These are phyloP conservation scores for Gaeumannomyces tritici DNA, from an alignment of 2,329 filamentous ascomycete genomes.

Conservation along the genomic window DNA sequence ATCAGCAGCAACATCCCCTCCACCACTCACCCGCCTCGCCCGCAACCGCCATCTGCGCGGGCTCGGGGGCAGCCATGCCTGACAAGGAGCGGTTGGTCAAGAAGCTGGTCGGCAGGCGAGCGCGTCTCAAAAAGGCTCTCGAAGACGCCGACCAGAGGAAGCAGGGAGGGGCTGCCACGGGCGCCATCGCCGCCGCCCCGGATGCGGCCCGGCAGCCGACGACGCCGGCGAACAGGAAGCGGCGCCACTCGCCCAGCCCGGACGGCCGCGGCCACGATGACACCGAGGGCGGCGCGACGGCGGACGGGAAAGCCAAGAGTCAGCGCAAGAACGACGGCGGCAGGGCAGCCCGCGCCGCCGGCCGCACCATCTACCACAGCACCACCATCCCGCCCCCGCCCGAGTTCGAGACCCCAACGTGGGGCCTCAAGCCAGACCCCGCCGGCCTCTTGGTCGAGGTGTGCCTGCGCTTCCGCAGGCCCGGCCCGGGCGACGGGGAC, in stretches of 20 bases:
- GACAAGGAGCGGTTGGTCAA: too few relatives aligned
- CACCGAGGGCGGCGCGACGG: too few relatives aligned
- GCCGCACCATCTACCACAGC: not conserved
- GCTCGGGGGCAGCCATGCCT: not conserved
- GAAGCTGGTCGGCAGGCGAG: too few relatives aligned
- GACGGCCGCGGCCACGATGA: not conserved
- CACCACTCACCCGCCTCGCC: too few relatives aligned
- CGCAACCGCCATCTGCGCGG: not conserved
- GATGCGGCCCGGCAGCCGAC: not conserved
- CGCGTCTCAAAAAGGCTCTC: too few relatives aligned
- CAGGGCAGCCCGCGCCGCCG: too few relatives aligned
- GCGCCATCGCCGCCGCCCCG: too few relatives aligned
- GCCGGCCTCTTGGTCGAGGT: not conserved
- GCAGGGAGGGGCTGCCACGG: too few relatives aligned
- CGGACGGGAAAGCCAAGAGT: not conserved
- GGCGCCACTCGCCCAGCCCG: too few relatives aligned
- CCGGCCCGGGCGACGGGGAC: not conserved
- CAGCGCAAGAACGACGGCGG: not conserved
- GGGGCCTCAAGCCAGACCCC: not conserved
- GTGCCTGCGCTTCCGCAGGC: not conserved
- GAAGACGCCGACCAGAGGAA: too few relatives aligned
- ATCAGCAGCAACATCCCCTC: too few relatives aligned
- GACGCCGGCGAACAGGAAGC: not conserved
- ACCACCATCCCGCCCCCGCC: not conserved
- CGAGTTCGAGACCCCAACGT: not conserved